Evolutionary conservation across 208 protist species (phyloP), one percentile per base, ranked within the genome.

Genomic region (Trypanosomatidae sp.): DNA sequence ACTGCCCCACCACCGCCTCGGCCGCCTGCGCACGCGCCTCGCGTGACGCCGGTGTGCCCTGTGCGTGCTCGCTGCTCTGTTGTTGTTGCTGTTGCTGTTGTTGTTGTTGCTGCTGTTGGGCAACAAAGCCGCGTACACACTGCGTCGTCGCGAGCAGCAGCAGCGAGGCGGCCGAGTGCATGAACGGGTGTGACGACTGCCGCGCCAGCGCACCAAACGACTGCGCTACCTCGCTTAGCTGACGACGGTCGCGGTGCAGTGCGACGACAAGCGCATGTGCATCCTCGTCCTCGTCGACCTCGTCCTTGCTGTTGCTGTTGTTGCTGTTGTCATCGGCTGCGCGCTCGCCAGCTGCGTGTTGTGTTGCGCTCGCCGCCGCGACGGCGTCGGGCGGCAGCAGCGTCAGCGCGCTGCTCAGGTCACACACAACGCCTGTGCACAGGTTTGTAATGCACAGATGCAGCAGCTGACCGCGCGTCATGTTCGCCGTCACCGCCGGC

Each of bases 361-460:
- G 4, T 5, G 16, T 13, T 39, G 39, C 4, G n/a, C 47, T 33
- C 26, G n/a, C n/a, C n/a, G n/a, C n/a, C n/a, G n/a, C n/a, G n/a
- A n/a, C 25, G 6, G 33, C 8, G 4, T 44, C 50, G 25, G 71
- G 52, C 22, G 76, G 70, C 22, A 87, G 43, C 22, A 61, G 45
- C n/a, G 69, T 46, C 6, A 85, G 48, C 21, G 78, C 39, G 8
- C 43, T 65, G 3, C 48, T 48, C 27, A 86, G 60, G 43, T 88
- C 78, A 33, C 61, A 51, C n/a, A 46, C 53, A 18, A 92, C 55
- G 0, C 49, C 43, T 6, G 74, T 78, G 54, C 68, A 79, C 41
- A 63, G 64, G 45, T 88, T 92, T 6, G 71, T 70, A 18, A 92
- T 49, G 46, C 65, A 88, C 18, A 92, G 53, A 25, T 86, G 75